phyloP scores from a whole-genome alignment of 345 rosid genomes.

The Euphorbia pulcherrima region DNA sequence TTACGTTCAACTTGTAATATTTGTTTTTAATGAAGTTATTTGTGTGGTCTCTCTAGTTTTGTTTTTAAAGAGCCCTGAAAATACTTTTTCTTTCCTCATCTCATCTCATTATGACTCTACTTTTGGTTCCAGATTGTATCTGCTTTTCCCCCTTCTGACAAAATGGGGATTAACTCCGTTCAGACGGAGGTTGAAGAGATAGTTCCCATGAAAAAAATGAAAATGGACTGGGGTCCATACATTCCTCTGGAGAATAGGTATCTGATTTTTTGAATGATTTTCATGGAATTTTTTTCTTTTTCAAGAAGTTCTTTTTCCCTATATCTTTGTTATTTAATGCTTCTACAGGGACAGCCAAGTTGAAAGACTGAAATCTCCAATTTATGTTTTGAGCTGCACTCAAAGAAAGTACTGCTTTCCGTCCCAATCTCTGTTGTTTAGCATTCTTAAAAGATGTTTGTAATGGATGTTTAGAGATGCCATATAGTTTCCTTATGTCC shows the following conservation, averaged over 20 bases:
- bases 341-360: constrained; percentile 71
- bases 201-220: constrained; percentile 97
- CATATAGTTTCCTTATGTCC: neutral
- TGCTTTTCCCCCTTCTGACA: constrained; percentile 94
- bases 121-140: constrained; percentile 58
- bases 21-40: neutral
- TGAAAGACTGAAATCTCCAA: constrained; percentile 65
- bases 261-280: constrained; percentile 2
- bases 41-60: neutral
- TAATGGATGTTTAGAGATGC: neutral
- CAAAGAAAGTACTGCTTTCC: constrained; percentile 65
- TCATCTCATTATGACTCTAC: constrained; percentile 4
- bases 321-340: constrained; percentile 17
- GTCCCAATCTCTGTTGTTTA: no score
- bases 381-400: constrained; percentile 70
- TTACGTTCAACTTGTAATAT: neutral
- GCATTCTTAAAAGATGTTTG: neutral
- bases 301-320: neutral
- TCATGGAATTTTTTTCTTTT: constrained; percentile 9
- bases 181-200: constrained; percentile 94
- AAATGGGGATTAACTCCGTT: constrained; percentile 93
- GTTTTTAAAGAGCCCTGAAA: neutral
- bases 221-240: constrained; percentile 98
- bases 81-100: neutral
- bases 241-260: constrained; percentile 85